These are phyloP conservation scores for Puya raimondii DNA, from an alignment of 176 grass and related monocot genomes.

Conservation along the genomic window DNA sequence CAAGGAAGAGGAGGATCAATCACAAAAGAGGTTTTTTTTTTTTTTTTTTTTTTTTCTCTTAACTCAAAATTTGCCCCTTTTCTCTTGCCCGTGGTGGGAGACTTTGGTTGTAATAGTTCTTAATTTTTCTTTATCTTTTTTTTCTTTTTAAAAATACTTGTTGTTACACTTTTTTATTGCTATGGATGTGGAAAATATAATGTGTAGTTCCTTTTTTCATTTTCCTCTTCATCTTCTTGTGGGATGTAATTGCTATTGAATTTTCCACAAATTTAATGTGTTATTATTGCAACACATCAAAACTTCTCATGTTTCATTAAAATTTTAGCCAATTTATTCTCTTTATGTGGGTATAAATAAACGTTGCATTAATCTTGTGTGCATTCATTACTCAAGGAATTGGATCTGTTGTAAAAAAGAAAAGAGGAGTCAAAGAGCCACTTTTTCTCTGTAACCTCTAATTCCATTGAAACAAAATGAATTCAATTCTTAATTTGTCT, in stretches of 20 bases:
- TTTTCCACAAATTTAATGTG: not conserved
- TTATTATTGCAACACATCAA: not conserved
- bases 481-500: too few relatives aligned
- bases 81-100: conserved; percentile 8
- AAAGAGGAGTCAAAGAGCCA: too few relatives aligned
- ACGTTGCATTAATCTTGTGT: not conserved
- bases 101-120: conserved; percentile 12
- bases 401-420: too few relatives aligned
- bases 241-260: not conserved
- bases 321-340: not conserved
- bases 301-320: not conserved
- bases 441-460: too few relatives aligned
- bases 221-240: not conserved
- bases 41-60: not conserved
- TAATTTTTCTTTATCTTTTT: not conserved
- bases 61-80: not conserved
- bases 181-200: not conserved
- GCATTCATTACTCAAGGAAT: too few relatives aligned
- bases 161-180: not conserved
- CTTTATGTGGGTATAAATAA: not conserved
- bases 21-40: conserved; percentile 38
- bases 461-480: too few relatives aligned
- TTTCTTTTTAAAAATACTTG: conserved; percentile 5
- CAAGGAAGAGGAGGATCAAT: conserved; percentile 29
- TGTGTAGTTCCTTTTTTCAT: not conserved